Conservation (phyloP, 352 stramenopile species). For the Pythium myriotylum region DNA sequence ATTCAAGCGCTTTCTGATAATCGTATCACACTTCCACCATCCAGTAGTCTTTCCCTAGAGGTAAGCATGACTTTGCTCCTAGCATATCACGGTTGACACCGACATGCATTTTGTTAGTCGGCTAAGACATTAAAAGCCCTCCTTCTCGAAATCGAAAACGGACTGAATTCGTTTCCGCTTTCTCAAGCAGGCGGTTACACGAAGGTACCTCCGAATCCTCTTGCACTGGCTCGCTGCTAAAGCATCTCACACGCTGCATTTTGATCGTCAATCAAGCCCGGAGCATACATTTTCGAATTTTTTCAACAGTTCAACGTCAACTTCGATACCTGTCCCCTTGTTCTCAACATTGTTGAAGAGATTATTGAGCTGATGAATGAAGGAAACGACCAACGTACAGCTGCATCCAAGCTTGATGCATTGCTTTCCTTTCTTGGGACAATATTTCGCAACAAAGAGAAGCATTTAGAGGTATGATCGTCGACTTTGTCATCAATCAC, state of each 20-base stretch:
- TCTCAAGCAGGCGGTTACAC: slow-evolving; percentile 77
- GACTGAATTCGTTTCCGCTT: slow-evolving; percentile 74
- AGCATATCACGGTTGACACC: too few relatives aligned
- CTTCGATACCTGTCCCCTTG: slow-evolving; percentile 86
- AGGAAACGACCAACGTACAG: slow-evolving; percentile 60
- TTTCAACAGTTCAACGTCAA: slow-evolving; percentile 91
- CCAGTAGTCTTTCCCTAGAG: slow-evolving; percentile 66
- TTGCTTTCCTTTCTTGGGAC: slow-evolving; percentile 85
- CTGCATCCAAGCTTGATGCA: slow-evolving; percentile 76
- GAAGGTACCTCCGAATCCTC: slow-evolving; percentile 53
- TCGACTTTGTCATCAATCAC: background rate
- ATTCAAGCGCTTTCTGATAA: slow-evolving; percentile 66
- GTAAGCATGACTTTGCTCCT: slow-evolving; percentile 39
- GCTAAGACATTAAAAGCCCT: slow-evolving; percentile 78
- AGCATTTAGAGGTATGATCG: slow-evolving; percentile 63
- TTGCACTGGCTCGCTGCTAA: too few relatives aligned
- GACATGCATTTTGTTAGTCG: slow-evolving; percentile 40
- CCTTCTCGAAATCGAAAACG: slow-evolving; percentile 86
- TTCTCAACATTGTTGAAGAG: slow-evolving; percentile 88
- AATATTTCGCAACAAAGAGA: slow-evolving; percentile 85
- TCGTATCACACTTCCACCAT: slow-evolving; percentile 47
- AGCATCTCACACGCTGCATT: too few relatives aligned
- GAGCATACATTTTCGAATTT: slow-evolving; percentile 91
- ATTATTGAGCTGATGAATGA: slow-evolving; percentile 85
- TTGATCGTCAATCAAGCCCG: slow-evolving; percentile 40